Evolutionary conservation across 169 alveolate genomes (phyloP).

Genomic region (Plasmodium reichenowi): DNA sequence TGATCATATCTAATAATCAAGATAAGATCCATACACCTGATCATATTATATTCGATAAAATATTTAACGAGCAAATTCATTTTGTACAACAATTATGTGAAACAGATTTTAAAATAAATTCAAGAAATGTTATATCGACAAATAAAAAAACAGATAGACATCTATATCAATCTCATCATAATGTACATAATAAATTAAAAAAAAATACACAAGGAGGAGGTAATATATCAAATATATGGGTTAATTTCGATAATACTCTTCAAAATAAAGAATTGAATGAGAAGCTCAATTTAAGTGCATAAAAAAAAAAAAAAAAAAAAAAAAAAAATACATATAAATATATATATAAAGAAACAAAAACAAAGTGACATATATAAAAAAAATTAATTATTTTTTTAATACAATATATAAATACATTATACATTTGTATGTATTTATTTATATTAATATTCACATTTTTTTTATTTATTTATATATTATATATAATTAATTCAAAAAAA

Average conservation of each 20-base stretch:
- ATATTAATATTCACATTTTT: too few species aligned
- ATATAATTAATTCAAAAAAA: too few species aligned
- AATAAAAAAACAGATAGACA: slow-evolving; percentile 8
- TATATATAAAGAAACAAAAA: too few species aligned
- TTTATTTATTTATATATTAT: too few species aligned
- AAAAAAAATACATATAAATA: too few species aligned
- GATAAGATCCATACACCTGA: background rate
- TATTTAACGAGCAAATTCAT: slow-evolving; percentile 69
- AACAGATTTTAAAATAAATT: slow-evolving; percentile 16
- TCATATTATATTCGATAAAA: slow-evolving; percentile 59
- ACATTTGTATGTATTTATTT: too few species aligned
- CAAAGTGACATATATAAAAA: too few species aligned
- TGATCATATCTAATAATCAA: slow-evolving; percentile 48
- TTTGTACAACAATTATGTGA: slow-evolving; percentile 60
- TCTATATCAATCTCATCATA: background rate
- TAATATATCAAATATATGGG: slow-evolving; percentile 50
- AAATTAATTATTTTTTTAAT: too few species aligned
- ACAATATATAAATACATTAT: too few species aligned
- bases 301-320: background rate
- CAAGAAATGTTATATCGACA: slow-evolving; percentile 1
- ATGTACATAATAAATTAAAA: slow-evolving; percentile 4
- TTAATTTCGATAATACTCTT: slow-evolving; percentile 37
- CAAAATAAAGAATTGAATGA: slow-evolving; percentile 37
- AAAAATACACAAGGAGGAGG: background rate
- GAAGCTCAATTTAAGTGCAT: slow-evolving; percentile 65